Evolutionary conservation across 1,284 basidiomycete genomes (phyloP).

Genomic region (Rhodotorula sp.): DNA sequence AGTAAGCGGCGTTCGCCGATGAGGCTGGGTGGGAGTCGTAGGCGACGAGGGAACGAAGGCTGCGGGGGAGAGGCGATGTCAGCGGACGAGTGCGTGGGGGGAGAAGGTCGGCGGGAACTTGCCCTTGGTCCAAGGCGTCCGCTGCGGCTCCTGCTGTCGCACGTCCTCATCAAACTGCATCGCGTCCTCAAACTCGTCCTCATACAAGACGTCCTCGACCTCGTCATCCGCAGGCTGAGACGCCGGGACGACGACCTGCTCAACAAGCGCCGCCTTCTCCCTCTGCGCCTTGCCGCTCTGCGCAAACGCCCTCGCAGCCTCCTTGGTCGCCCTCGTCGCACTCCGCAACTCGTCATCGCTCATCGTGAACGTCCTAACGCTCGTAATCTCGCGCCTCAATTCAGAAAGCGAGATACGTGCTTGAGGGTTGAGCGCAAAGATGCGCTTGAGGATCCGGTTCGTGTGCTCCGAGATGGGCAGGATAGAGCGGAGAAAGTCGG

Average conservation of each 20-base stretch:
- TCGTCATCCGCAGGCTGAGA: neutral
- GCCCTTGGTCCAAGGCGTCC: slow-evolving; percentile 13
- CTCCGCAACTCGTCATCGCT: slow-evolving; percentile 56
- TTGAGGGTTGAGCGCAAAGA: slow-evolving; percentile 54
- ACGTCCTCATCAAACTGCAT: slow-evolving; percentile 15
- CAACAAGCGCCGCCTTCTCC: neutral
- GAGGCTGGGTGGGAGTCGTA: slow-evolving; percentile 27
- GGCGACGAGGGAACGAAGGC: slow-evolving; percentile 5
- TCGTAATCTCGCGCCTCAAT: slow-evolving; percentile 60
- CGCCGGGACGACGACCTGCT: neutral
- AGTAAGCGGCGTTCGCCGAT: slow-evolving; percentile 28
- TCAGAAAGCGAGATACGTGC: slow-evolving; percentile 61
- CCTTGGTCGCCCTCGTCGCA: slow-evolving; percentile 49
- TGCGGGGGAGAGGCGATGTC: neutral
- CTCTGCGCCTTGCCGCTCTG: slow-evolving; percentile 8
- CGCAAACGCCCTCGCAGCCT: slow-evolving; percentile 46
- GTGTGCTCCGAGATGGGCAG: slow-evolving; percentile 67
- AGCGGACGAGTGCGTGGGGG: neutral
- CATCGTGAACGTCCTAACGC: slow-evolving; percentile 67
- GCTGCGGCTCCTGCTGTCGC: neutral
- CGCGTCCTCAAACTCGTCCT: slow-evolving; percentile 20
- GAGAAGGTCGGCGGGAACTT: neutral
- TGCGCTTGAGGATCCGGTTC: slow-evolving; percentile 58
- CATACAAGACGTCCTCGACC: slow-evolving; percentile 3
- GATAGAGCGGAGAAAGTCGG: slow-evolving; percentile 65